Conservation (phyloP, 2,329 filamentous ascomycete genomes). For the Microcera coccophila region DNA sequence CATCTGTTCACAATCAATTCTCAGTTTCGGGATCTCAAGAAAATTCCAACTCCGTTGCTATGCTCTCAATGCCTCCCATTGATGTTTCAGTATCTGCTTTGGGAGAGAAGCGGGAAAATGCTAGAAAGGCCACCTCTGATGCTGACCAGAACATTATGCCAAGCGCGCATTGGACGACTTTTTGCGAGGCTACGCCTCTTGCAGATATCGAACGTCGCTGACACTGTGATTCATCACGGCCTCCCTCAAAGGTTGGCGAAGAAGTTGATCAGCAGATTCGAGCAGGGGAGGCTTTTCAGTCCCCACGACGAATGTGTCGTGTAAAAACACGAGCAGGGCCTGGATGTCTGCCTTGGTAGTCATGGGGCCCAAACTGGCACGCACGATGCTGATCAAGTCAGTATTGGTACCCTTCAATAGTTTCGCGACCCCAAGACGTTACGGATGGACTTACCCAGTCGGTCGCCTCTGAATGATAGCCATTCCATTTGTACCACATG, state of each 20-base stretch:
- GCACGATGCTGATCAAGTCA: conserved; percentile 45
- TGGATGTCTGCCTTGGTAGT: conserved; percentile 54
- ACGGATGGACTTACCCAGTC: conserved; percentile 42
- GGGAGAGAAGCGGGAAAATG: too few species aligned
- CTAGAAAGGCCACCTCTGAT: too few species aligned
- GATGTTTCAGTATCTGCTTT: too few species aligned
- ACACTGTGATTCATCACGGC: conserved; percentile 1
- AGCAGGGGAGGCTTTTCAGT: conserved; percentile 7
- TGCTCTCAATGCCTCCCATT: too few species aligned
- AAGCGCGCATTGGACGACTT: not conserved
- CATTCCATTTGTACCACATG: conserved; percentile 51
- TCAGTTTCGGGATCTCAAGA: too few species aligned
- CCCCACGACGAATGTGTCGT: conserved; percentile 15
- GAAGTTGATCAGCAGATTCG: conserved; percentile 8
- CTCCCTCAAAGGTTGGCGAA: conserved; percentile 15
- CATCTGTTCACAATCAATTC: too few species aligned
- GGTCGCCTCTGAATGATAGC: conserved; percentile 52
- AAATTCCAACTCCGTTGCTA: too few species aligned
- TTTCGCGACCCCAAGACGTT: not conserved
- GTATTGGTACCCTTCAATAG: conserved; percentile 11
- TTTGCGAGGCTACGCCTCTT: too few species aligned
- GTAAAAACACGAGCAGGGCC: conserved; percentile 44
- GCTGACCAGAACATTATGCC: too few species aligned
- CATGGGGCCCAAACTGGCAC: conserved; percentile 60
- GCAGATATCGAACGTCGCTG: conserved; percentile 4